Conservation (phyloP, 2,329 filamentous ascomycete genomes). For the Ophidiomyces ophidiicola region DNA sequence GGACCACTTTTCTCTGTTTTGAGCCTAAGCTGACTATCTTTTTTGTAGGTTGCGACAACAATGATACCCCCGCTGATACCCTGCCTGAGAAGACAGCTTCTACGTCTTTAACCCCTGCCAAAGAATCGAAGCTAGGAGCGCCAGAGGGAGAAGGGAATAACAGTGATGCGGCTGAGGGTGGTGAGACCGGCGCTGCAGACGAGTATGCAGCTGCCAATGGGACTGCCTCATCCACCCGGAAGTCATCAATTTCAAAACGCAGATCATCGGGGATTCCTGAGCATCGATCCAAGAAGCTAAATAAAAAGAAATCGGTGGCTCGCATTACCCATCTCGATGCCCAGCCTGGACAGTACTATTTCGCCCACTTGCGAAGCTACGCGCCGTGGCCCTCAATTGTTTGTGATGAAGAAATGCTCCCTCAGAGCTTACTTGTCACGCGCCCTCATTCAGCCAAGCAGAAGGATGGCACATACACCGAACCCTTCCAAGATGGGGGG, state of each 20-base stretch:
- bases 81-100: slow-evolving; percentile 20
- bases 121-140: slow-evolving; percentile 20
- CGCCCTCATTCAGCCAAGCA: slow-evolving; percentile 76
- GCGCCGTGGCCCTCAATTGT: slow-evolving; percentile 91
- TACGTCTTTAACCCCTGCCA: neutral
- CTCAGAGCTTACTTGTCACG: slow-evolving; percentile 58
- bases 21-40: neutral
- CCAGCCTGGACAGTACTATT: slow-evolving; percentile 80
- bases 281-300: slow-evolving; percentile 66
- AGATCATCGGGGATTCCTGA: slow-evolving; percentile 60
- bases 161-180: slow-evolving; percentile 18
- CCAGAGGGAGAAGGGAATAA: slow-evolving; percentile 17
- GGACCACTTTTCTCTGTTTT: neutral
- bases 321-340: slow-evolving; percentile 63
- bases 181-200: slow-evolving; percentile 15
- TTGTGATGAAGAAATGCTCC: slow-evolving; percentile 89
- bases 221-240: slow-evolving; percentile 39
- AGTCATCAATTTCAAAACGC: slow-evolving; percentile 47
- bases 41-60: slow-evolving; percentile 19
- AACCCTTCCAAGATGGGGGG: slow-evolving; percentile 75
- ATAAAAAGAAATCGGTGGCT: slow-evolving; percentile 69
- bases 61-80: slow-evolving; percentile 10
- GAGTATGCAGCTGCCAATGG: slow-evolving; percentile 33
- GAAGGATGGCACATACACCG: slow-evolving; percentile 72
- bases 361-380: slow-evolving; percentile 88